Evolutionary conservation across 2,329 filamentous ascomycete species (phyloP), one percentile per base, ranked within the genome.

Genomic region (Dactylellina sp.): DNA sequence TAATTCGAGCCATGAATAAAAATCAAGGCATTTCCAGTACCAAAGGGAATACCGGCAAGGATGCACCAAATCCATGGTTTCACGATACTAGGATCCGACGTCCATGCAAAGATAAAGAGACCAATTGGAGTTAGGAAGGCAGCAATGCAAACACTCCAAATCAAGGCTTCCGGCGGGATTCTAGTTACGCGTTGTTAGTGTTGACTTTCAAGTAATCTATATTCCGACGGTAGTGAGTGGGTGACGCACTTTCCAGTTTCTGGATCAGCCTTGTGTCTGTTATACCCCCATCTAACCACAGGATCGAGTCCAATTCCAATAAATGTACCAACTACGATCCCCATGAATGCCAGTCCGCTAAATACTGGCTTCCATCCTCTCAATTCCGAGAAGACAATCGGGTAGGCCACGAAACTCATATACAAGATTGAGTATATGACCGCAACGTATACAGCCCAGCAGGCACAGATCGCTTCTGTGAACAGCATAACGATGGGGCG

Each of bases 71-170:
- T 88, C 89, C 91, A 96, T 1, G 68, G 68, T 20, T 65, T 61
- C 80, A 92, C 93, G 32, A 96, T 91, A 2, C 87, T 86, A 0
- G 93, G 93, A 0, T 92, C 87, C 74, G 89, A 93, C 0, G 93
- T 96, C 92, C 92, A 97, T 0, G 91, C 88, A 79, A 97, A 97
- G 80, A 89, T 90, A 22, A 97, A 86, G 81, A 97, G 89, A 14
- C 93, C 93, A 1, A 91, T 80, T 0, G 92, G 90, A 0, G 91
- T 88, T 0, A 92, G 83, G 0, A 96, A 80, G 0, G 91, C 87
- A 2, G 90, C 91, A 24, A 96, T 87, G 77, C 89, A 91, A 78
- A 97, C 90, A 65, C 95, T 86, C 44, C 88, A 87, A 2, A 94
- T 91, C 76, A 91, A 92, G 0, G 92, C 89, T 81, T 97, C 93